Base-by-base conservation (phyloP, 2,329 filamentous ascomycete genomes). In the Phialocephala sp. region DNA sequence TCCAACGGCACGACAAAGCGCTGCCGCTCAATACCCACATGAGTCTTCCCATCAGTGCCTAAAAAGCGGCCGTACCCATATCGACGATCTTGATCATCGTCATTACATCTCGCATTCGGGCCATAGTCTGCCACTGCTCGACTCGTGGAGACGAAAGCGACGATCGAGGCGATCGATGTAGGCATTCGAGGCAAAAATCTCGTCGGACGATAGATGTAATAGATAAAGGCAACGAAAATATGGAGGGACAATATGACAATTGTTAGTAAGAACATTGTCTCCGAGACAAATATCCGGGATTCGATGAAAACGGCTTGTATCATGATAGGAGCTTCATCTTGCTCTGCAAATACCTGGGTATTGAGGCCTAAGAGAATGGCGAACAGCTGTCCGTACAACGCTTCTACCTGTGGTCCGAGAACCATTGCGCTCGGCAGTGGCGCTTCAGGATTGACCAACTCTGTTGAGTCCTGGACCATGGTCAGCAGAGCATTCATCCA, bases 31-130 rank as follows among this genome's bases (percentile, higher is more conserved):
- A 88, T 82, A 0, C 86, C 86, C 0, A 84, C 66, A 63, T 87
- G 83, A 0, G 76, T 73, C 8, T 76, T 76, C 0, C 83, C 81
- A 67, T 87, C 84, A 0, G 69, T 71, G 0, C 83, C 84, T 1
- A 84, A 61, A 62, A 80, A 88, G 0, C 76, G 77, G 0, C 86
- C 85, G 69, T 83, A 88, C 0, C 81, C 82, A 62, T 82, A 83
- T 0, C 75, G 74, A 20, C 59, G 47, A 6, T 71, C 66, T 27
- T 60, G 20, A 12, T 2, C 8, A 15, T 18, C 24, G 4, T 18
- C n/a, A 11, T 27, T 6, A n/a, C 20, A 9, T 2, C 50, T 12
- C 14, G 64, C 66, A 12, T 65, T 1, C 4, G 3, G 2, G 14
- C 52, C 47, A 1, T 12, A 71, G 36, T 82, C 81, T 15, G 75